Base-by-base conservation (phyloP, 768 basidiomycete genomes). In the Hypholoma fasciculare region DNA sequence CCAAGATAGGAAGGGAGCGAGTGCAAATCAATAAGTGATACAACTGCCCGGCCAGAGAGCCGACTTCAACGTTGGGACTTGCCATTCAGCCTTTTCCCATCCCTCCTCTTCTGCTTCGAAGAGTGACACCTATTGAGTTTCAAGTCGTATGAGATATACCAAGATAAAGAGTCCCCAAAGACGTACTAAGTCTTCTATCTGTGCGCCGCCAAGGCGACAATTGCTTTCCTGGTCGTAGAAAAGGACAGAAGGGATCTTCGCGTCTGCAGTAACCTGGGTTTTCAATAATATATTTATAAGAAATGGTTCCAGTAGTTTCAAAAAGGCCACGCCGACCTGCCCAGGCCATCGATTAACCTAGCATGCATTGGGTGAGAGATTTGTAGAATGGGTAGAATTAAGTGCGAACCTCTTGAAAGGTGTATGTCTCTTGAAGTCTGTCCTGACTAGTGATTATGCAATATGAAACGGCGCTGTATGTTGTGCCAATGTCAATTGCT, bases 161-260 rank as follows among this genome's bases (percentile, higher is more conserved):
- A 30, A 17, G 17, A 11, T 17, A n/a, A 19, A 14, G 5, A 7
- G 38, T 17, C 4, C 11, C 9, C n/a, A 46, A 34, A 34, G 30
- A 30, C 63, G 16, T 5, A 67, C 67, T 36, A 57, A 52, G 19
- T 65, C 64, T 17, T 61, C 56, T 12, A 60, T 62, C 46, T 67
- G 57, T 5, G 67, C 64, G n/a, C 65, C 67, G 52, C 39, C 53
- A 12, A 62, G 37, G 17, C 48, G 57, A 4, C 62, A 51, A 1
- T 14, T 34, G 11, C 61, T 47, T 4, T 38, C 42, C 2, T 57
- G 40, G 42, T 79, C 75, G 52, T 78, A 78, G 53, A 73, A 77
- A 19, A 78, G 14, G 16, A 71, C 63, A 0, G 78, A 72, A 0
- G 78, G 77, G 46, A 78, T 69, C 54, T 76, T 78, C 47, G 65